Evolutionary conservation across 441 rosid species (phyloP), one percentile per base, ranked within the genome.

Genomic region (Brassica balearica): DNA sequence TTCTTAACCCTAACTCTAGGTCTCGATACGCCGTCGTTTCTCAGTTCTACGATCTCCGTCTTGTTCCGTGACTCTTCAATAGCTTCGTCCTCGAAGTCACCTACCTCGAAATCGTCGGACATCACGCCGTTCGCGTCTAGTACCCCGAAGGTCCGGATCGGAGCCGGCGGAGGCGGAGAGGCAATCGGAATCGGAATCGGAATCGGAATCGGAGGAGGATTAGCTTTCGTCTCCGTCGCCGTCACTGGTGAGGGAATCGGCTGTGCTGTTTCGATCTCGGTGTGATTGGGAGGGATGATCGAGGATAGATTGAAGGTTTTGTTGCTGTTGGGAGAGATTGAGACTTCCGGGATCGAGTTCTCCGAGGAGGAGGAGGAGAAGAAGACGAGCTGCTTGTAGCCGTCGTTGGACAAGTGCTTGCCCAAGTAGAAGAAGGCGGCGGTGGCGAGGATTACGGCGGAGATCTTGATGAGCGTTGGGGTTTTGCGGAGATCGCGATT

Each of bases 91-190:
- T 92, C 98, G 59, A 92, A 76, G 62, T 96, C 92, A 51, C 98
- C 97, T 10, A 91, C 88, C 82, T 91, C 97, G 65, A 96, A 96
- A 67, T 91, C 86, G 46, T 91, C 87, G 56, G 88, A 82, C 99
- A 94, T 96, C 61, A 83, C 89, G 15, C 99, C 98, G n/a, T 92
- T 89, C 72, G 84, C 90, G 70, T 94, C 95, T 23, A 96, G 69
- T 68, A 96, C 83, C 74, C 99, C 99, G 32, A 86, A 94, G 82
- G 73, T 87, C 82, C 46, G 62, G 65, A 77, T 68, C 69, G 73
- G 65, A 72, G 11, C 80, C 23, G 85, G 65, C 29, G 81, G 77
- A 17, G 90, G 88, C 6, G 85, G 87, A 20, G 82, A 23, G 11
- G 34, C 34, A 60, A 11, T 11, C 64, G 63, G 27, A 0, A 82